Conservation (phyloP, 208 protist genomes). For the Tritrichomonas foetus region DNA sequence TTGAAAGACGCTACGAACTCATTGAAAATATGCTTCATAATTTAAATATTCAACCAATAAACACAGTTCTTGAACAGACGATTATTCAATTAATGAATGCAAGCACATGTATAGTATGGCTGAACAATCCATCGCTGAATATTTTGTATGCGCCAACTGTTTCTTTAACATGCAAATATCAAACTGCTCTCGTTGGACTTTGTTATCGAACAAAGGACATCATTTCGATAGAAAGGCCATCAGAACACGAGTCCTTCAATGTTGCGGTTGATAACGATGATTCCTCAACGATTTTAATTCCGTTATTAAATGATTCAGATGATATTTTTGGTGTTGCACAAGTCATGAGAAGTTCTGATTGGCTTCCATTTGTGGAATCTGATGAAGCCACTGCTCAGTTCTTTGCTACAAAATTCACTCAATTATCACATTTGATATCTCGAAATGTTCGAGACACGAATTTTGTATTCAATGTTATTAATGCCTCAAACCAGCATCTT, state of each 20-base stretch:
- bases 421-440: neutral
- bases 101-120: neutral
- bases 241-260: neutral
- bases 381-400: neutral
- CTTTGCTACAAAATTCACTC: neutral
- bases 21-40: neutral
- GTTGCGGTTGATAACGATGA: neutral
- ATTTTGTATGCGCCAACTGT: neutral
- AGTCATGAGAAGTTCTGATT: neutral
- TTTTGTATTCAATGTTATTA: neutral
- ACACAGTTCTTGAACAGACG: neutral
- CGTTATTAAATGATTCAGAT: neutral
- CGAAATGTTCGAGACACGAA: neutral
- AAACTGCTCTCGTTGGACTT: neutral
- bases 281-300: neutral
- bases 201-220: neutral
- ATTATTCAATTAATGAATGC: neutral
- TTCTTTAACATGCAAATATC: neutral
- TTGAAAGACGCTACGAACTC: neutral
- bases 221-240: neutral
- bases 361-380: neutral
- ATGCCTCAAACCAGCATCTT: neutral
- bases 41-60: neutral
- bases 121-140: neutral
- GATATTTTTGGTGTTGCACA: neutral